Evolutionary conservation across 78 protist species (phyloP), one percentile per base, ranked within the genome.

Genomic region (Dictyostelium intermedium): DNA sequence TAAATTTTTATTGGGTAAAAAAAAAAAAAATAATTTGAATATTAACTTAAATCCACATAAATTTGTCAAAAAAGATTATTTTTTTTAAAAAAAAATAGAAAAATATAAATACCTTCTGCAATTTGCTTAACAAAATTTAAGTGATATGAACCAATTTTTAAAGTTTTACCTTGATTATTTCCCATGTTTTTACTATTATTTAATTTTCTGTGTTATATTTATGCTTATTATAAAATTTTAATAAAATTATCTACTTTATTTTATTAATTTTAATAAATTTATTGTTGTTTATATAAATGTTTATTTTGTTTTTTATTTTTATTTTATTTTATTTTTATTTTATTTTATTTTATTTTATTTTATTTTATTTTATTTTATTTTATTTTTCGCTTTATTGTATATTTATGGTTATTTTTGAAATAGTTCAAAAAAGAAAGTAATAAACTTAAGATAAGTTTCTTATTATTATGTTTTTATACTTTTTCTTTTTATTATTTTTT

Each of bases 71-170:
- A 50, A 50, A 50, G n/a, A 45, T 45, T 45, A 45, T 45, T 45
- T 45, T 45, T 45, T 0, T 73, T 14, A 10, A 16, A 74, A 74
- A 34, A 35, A 32, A 34, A 27, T 10, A 74, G 2, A 66, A 45
- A 45, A 2, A 45, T n/a, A 77, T 77, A 32, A n/a, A 53, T 53
- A 81, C 87, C 94, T 66, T 89, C 94, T 23, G 94, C 94, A 80
- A 89, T 89, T 50, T 89, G 94, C 35, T 89, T 89, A 23, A 89
- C 87, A 20, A 80, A 27, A 81, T 89, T 41, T 80, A 89, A 47
- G 81, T 79, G 74, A 66, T 81, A 81, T 60, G 83, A 77, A 20
- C 94, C 94, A 43, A 89, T 63, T 76, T 89, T 89, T 27, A 79
- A 56, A 9, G 94, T 47, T n/a, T 89, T 89, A 23, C 82, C 77